These are phyloP conservation scores for Pichia nanzhaoensis DNA, from an alignment of 805 yeast species.

Conservation along the genomic window DNA sequence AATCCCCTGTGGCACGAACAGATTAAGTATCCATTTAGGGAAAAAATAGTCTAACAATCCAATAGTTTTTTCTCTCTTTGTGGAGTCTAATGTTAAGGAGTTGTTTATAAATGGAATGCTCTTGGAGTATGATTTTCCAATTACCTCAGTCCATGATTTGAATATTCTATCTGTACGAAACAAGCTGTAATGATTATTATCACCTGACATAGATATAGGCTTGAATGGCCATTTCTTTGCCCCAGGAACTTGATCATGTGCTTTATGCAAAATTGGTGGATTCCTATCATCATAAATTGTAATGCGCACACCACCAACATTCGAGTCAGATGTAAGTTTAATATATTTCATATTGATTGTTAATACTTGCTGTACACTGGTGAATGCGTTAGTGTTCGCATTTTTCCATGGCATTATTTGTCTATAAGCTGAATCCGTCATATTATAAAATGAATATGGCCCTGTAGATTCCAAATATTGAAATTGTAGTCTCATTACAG, in stretches of 20 bases:
- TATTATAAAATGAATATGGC: conserved; percentile 8
- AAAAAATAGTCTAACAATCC: conserved; percentile 10
- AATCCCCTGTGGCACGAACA: conserved; percentile 10
- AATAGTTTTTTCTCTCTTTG: not conserved
- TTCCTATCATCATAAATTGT: conserved; percentile 2
- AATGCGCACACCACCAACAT: conserved; percentile 12
- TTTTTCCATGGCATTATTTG: conserved; percentile 8
- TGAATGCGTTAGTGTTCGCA: conserved; percentile 11
- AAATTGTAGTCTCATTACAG: conserved; percentile 10
- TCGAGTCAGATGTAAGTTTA: conserved; percentile 7
- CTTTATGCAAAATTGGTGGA: not conserved
- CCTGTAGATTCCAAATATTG: conserved; percentile 10
- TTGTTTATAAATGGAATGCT: conserved; percentile 6
- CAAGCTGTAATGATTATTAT: conserved; percentile 1
- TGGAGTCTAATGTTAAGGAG: not conserved
- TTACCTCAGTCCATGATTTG: conserved; percentile 8
- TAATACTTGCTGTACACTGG: conserved; percentile 12
- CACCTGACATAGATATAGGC: not conserved
- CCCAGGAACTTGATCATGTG: not conserved
- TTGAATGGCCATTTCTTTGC: conserved; percentile 8
- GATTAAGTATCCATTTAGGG: conserved; percentile 9
- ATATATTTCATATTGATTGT: conserved; percentile 12
- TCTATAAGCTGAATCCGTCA: conserved; percentile 6
- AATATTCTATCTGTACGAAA: conserved; percentile 5
- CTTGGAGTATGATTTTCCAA: conserved; percentile 9